Base-by-base conservation (phyloP, 2,329 filamentous ascomycete genomes). In the Thelonectria discophora region DNA sequence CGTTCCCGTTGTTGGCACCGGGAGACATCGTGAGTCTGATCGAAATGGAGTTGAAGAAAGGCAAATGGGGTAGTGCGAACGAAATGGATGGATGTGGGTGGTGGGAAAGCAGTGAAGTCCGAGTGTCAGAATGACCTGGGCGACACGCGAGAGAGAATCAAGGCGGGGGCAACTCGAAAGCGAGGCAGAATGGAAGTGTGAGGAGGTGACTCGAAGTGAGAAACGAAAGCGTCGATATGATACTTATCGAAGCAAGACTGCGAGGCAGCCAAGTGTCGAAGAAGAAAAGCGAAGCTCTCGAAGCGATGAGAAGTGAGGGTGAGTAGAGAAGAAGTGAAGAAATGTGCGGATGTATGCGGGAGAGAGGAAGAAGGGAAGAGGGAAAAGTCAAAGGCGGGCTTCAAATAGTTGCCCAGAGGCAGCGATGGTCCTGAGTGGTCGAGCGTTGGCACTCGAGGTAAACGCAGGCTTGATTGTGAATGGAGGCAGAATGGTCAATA, bases 181-280 rank as follows among this genome's bases (percentile, higher is more conserved):
- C 32, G 32, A 5, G 12, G 12, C 3, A 11, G 13, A 34, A 11
- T 9, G 12, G 39, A 9, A 42, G 15, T 42, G 39, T 5, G 39
- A 30, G 30, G 10, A 12, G 20, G 45, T 27, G n/a, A 24, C 4
- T 24, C 5, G 45, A 47, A 47, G 45, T 21, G 30, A n/a, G 45
- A 21, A 47, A 27, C 45, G 15, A 8, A n/a, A n/a, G n/a, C n/a
- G 30, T 47, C 21, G n/a, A 21, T 6, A 47, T 21, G 45, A 47
- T 47, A 8, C 27, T 20, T 45, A 47, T 47, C 45, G 45, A 47
- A 47, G 45, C 45, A 20, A 42, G 21, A 30, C 21, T 47, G 15
- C 24, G 24, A 27, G n/a, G 45, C 20, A 27, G 30, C 6, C 10
- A 34, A 34, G 32, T 34, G 32, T 34, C 10, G 32, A 34, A 34